Base-by-base conservation (phyloP, 2,329 filamentous ascomycete genomes). In the Fusarium euwallaceae region DNA sequence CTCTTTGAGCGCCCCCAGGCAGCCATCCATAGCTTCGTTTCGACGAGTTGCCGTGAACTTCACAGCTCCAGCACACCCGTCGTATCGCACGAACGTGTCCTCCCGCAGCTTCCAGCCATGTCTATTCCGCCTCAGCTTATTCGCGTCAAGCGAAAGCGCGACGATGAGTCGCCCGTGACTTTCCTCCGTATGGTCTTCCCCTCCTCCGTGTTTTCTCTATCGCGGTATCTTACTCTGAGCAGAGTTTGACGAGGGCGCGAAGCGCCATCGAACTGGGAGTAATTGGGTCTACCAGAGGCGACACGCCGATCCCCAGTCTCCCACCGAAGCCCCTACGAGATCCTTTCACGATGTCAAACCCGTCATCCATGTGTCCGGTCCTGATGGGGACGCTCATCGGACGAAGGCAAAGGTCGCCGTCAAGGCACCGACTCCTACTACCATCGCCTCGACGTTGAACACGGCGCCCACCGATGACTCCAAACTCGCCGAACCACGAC, bases 121-220 rank as follows among this genome's bases (percentile, higher is more conserved):
- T 89, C 89, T 59, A 82, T 89, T 5, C 89, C 89, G 27, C 89
- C 89, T 29, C 86, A 89, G 70, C 82, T 89, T 59, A 91, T 91
- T 80, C 87, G 88, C 67, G 87, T 91, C 74, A 91, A 91, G 85
- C 88, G 89, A 78, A 91, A 91, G 82, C 87, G 88, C 45, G 86
- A 86, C 61, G 87, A 87, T 17, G 86, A 88, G 67, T 82, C 84
- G 14, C 88, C 89, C 4, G 87, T 91, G 61, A 86, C 88, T 63
- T 89, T 89, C 75, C 85, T 91, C 56, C 86, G 88, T 91, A 78
- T 71, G 87, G 82, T 60, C 63, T 59, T 24, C 67, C 61, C 61
- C 39, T 56, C 27, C 20, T 17, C 60, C 56, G 61, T 41, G 43
- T 56, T 58, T 66, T 67, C 34, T 39, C 53, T 55, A 59, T 20